These are phyloP conservation scores for Rutstroemia sp. DNA, from an alignment of 2,329 filamentous ascomycete genomes.

Conservation along the genomic window DNA sequence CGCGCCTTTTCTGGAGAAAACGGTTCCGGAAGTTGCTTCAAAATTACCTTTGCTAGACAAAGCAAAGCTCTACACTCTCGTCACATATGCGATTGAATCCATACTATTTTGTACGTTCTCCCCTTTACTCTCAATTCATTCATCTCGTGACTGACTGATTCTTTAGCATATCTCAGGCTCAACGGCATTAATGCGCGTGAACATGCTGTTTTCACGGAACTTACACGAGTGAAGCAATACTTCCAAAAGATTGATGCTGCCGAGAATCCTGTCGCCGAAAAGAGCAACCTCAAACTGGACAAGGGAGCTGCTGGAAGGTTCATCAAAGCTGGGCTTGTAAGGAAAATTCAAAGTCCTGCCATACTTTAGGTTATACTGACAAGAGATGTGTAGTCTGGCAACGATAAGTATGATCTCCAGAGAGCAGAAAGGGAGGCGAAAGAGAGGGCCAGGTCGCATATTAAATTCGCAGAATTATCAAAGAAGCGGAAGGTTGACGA, in stretches of 20 bases:
- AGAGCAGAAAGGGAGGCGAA: conserved; percentile 42
- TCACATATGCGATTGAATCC: conserved; percentile 85
- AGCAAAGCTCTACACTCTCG: conserved; percentile 85
- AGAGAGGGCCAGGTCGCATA: conserved; percentile 41
- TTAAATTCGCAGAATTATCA: conserved; percentile 38
- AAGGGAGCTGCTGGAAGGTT: conserved; percentile 75
- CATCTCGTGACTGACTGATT: conserved; percentile 11
- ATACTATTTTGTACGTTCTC: conserved; percentile 67
- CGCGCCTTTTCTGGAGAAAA: conserved; percentile 60
- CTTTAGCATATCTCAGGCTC: conserved; percentile 64
- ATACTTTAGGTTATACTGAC: not conserved
- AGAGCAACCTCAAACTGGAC: conserved; percentile 47
- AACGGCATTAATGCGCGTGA: conserved; percentile 74
- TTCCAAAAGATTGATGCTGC: conserved; percentile 82
- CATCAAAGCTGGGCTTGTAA: conserved; percentile 71
- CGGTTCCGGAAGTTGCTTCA: conserved; percentile 59
- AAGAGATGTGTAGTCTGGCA: conserved; percentile 25
- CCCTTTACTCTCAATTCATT: not conserved
- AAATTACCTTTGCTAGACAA: conserved; percentile 89
- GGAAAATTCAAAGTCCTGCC: conserved; percentile 23
- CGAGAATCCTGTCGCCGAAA: conserved; percentile 47
- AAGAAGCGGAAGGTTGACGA: conserved; percentile 27
- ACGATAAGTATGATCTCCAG: conserved; percentile 43
- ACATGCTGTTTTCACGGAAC: conserved; percentile 78
- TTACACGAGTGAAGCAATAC: conserved; percentile 82